These are phyloP conservation scores for Pleurotus eryngii DNA, from an alignment of 768 basidiomycete genomes.

Conservation along the genomic window DNA sequence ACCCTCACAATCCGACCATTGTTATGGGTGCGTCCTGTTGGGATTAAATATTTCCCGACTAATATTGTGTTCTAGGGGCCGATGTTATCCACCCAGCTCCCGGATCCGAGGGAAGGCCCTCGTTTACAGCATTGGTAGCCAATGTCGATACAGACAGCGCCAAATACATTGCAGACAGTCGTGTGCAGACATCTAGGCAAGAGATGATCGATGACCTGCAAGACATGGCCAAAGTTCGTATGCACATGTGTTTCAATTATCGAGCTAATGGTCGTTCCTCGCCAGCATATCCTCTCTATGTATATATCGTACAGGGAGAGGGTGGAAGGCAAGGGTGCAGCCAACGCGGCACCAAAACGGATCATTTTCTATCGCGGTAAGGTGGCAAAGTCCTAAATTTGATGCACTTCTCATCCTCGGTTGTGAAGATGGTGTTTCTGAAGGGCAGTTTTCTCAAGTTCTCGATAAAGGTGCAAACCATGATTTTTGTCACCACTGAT, in stretches of 20 bases:
- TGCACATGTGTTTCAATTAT: neutral
- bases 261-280: neutral
- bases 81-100: conserved; percentile 85
- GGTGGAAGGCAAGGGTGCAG: conserved; percentile 48
- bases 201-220: conserved; percentile 77
- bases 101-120: conserved; percentile 74
- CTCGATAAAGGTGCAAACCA: conserved; percentile 49
- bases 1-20: conserved; percentile 71
- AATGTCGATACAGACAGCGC: conserved; percentile 75
- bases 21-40: conserved; percentile 55
- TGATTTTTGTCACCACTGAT: too few species aligned
- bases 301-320: conserved; percentile 55
- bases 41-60: conserved; percentile 1
- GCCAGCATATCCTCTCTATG: conserved; percentile 50
- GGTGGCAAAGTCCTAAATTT: conserved; percentile 13
- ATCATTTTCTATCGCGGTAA: conserved; percentile 76
- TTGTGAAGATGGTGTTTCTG: conserved; percentile 48
- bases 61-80: conserved; percentile 45
- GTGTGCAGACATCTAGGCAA: conserved; percentile 64
- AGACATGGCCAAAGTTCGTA: conserved; percentile 55
- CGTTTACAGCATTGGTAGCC: conserved; percentile 76
- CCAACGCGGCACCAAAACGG: conserved; percentile 50
- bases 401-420: conserved; percentile 16
- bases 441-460: conserved; percentile 50
- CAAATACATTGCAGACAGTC: conserved; percentile 64